Conservation (phyloP, 495 filamentous ascomycete species). For the Penicillium bialowiezense region DNA sequence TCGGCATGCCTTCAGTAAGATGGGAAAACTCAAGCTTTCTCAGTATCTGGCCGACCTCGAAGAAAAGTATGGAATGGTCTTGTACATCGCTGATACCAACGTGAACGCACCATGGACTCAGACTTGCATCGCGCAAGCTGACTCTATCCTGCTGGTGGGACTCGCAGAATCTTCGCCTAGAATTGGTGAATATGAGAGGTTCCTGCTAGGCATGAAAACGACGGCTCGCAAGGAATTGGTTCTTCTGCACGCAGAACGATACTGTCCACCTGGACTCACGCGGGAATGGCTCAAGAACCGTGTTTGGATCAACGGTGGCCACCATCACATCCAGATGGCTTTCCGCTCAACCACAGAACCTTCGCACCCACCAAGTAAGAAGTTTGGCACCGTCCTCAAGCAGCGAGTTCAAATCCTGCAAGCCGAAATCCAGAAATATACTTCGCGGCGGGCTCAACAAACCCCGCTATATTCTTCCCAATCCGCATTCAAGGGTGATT, state of each 20-base stretch:
- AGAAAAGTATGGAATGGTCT: slow-evolving; percentile 91
- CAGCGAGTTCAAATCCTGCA: slow-evolving; percentile 92
- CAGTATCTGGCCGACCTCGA: slow-evolving; percentile 96
- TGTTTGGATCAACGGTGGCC: slow-evolving; percentile 97
- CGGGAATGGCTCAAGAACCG: slow-evolving; percentile 89
- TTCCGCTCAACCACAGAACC: slow-evolving; percentile 77
- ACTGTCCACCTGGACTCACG: slow-evolving; percentile 78
- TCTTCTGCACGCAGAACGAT: slow-evolving; percentile 87
- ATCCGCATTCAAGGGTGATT: slow-evolving; percentile 92
- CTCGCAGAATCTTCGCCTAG: slow-evolving; percentile 84
- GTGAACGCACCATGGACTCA: slow-evolving; percentile 98
- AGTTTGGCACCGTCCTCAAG: slow-evolving; percentile 82
- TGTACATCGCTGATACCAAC: slow-evolving; percentile 97
- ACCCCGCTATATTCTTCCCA: slow-evolving; percentile 88
- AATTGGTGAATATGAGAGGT: slow-evolving; percentile 94
- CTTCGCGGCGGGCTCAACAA: slow-evolving; percentile 78
- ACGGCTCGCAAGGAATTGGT: slow-evolving; percentile 94
- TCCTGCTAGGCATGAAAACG: slow-evolving; percentile 94
- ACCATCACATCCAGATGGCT: slow-evolving; percentile 96
- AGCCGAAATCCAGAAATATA: slow-evolving; percentile 97
- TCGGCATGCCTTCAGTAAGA: slow-evolving; percentile 91
- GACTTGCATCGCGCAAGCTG: slow-evolving; percentile 94
- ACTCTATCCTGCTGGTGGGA: slow-evolving; percentile 90
- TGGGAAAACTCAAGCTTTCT: slow-evolving; percentile 94
- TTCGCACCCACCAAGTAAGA: slow-evolving; percentile 70